These are phyloP conservation scores for Apiotrichum siamense DNA, from an alignment of 1,284 basidiomycete genomes.

Conservation along the genomic window DNA sequence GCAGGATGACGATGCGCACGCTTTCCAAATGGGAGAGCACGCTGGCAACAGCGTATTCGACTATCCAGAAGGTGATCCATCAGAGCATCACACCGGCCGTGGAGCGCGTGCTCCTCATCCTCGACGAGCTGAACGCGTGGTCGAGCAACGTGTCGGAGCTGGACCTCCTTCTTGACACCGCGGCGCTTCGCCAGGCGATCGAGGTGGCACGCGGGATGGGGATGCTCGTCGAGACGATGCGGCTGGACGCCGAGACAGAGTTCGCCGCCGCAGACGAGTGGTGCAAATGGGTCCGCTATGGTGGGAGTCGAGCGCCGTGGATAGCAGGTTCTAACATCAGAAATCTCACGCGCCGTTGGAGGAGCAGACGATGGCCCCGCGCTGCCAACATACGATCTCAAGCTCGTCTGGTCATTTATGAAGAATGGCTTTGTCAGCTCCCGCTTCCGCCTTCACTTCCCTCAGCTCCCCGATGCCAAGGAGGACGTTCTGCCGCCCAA, in stretches of 20 bases:
- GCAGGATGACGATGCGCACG: conserved; percentile 35
- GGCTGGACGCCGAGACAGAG: conserved; percentile 32
- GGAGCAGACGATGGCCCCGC: conserved; percentile 13
- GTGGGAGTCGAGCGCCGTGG: conserved; percentile 23
- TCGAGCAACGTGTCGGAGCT: conserved; percentile 2
- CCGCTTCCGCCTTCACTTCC: conserved; percentile 29
- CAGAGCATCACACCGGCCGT: conserved; percentile 37
- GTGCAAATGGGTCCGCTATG: conserved; percentile 43
- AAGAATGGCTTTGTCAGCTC: conserved; percentile 32
- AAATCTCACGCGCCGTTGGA: conserved; percentile 4
- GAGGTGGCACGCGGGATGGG: conserved; percentile 2
- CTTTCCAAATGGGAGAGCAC: conserved; percentile 40
- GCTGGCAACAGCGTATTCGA: conserved; percentile 24
- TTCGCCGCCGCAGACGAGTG: conserved; percentile 31
- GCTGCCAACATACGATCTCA: conserved; percentile 30
- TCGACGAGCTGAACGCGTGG: conserved; percentile 39
- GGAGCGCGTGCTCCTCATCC: conserved; percentile 34
- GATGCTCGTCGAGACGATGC: conserved; percentile 28
- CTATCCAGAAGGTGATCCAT: conserved; percentile 29
- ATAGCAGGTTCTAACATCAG: conserved; percentile 5
- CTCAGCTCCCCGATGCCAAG: conserved; percentile 11
- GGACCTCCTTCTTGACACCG: not conserved
- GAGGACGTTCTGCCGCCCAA: conserved; percentile 1
- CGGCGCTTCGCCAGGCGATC: not conserved
- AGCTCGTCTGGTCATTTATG: conserved; percentile 41